Evolutionary conservation across 345 rosid species (phyloP).

Genomic region (Noccaea bulbosa): DNA sequence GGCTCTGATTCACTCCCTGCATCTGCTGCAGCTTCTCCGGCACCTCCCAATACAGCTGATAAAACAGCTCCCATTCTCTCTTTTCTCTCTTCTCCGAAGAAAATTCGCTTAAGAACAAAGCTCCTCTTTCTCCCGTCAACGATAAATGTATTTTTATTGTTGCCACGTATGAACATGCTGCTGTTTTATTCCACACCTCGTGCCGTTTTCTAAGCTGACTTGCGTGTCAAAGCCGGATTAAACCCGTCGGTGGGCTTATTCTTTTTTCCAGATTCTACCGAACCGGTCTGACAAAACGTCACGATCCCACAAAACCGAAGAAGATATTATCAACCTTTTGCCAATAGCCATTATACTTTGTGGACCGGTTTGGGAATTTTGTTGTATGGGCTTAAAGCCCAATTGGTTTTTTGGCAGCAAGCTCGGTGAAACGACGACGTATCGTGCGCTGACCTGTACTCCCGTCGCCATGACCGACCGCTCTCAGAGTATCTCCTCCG

Average conservation of each 20-base stretch:
- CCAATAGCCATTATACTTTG: too few relatives aligned
- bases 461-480: neutral
- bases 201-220: neutral
- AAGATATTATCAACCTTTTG: too few relatives aligned
- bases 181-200: neutral
- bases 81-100: neutral
- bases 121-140: conserved; percentile 3
- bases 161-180: conserved; percentile 2
- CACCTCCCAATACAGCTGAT: conserved; percentile 36
- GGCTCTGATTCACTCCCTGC: conserved; percentile 39
- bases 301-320: too few relatives aligned
- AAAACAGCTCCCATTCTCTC: conserved; percentile 52
- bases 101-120: conserved; percentile 11
- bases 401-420: too few relatives aligned
- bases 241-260: neutral
- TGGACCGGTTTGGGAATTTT: too few relatives aligned
- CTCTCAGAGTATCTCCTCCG: neutral
- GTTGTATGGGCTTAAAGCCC: too few relatives aligned
- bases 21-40: conserved; percentile 13
- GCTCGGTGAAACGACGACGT: neutral
- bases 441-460: neutral
- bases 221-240: neutral
- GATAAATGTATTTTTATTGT: neutral
- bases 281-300: neutral
- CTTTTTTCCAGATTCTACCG: neutral